Base-by-base conservation (phyloP, 2,329 filamentous ascomycete genomes). In the Xylaria sp. region DNA sequence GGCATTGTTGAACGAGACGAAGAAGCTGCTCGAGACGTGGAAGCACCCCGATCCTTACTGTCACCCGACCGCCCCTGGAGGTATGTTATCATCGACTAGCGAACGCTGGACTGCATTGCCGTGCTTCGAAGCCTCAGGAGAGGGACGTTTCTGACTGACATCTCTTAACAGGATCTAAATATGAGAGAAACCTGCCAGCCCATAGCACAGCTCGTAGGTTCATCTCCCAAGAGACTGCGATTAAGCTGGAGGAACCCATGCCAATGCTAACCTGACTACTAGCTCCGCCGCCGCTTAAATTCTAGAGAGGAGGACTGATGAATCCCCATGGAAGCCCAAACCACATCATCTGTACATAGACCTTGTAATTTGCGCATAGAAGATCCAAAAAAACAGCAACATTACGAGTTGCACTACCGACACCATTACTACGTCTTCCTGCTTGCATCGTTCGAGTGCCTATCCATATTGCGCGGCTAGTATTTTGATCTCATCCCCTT, bases 11-110 rank as follows among this genome's bases (percentile, higher is more conserved):
- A 86, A 88, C 64, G 93, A 97, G 80, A 94, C 95, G 4, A 93
- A 98, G 78, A 90, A 90, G 70, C 76, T 97, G 61, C 81, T 99
- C 65, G 87, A 95, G 73, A 91, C 89, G 77, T 99, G 94, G 94
- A 98, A 98, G 81, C 95, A 99, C 74, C 95, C 95, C 3, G 95
- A 99, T 76, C 93, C 95, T 31, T 98, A 97, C 76, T 83, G 86
- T 70, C 87, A 90, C 67, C 95, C 95, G 13, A 96, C 92, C 41
- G 94, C 95, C 38, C 95, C 95, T 10, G 95, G 95, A 84, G 95
- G 94, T 95, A 81, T 67, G 85, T 73, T 33, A 56, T 53, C 3
- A 15, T 38, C 15, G 5, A 23, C 37, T 8, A 23, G 21, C 17
- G 7, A 49, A 44, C 7, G 33, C 11, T 13, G 25, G 8, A 27